These are phyloP conservation scores for Physcomitrellopsis africana DNA, from an alignment of 225 moss, liverwort and hornwort genomes.

Conservation along the genomic window DNA sequence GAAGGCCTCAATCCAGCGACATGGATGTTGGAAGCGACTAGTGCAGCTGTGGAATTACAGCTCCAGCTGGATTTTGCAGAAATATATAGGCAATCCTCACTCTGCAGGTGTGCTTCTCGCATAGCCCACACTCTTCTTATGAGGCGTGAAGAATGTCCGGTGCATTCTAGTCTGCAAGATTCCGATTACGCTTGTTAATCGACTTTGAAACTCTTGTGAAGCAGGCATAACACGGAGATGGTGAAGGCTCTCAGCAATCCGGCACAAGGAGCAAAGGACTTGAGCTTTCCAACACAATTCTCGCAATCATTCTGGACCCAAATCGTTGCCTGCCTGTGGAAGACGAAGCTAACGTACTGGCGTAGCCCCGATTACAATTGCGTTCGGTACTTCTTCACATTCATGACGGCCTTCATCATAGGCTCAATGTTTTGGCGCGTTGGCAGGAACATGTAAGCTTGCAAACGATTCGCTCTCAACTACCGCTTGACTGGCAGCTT, in stretches of 20 bases:
- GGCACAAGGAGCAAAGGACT: conserved; percentile 52
- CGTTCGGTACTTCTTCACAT: conserved; percentile 59
- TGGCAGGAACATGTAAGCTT: conserved; percentile 49
- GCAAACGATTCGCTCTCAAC: neutral
- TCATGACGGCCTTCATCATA: conserved; percentile 50
- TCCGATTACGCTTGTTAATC: neutral
- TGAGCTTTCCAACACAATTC: conserved; percentile 56
- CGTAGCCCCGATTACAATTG: conserved; percentile 66
- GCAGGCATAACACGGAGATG: conserved; percentile 55
- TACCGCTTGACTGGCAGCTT: neutral
- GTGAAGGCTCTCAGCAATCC: conserved; percentile 53
- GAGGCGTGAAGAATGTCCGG: neutral
- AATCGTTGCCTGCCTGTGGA: conserved; percentile 57
- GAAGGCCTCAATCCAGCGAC: conserved; percentile 64
- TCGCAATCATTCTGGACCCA: conserved; percentile 60
- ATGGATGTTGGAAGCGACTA: conserved; percentile 66
- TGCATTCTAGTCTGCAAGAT: neutral
- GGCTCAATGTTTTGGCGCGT: conserved; percentile 69
- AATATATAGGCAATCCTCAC: conserved; percentile 50
- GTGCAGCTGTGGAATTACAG: conserved; percentile 40
- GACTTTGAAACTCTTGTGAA: conserved; percentile 10
- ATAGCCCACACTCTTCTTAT: neutral
- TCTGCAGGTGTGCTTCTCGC: conserved; percentile 37
- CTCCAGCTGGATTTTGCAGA: conserved; percentile 57
- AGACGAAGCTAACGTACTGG: conserved; percentile 60